phyloP scores from a whole-genome alignment of 163 green algal species.

The Botryococcus braunii region DNA sequence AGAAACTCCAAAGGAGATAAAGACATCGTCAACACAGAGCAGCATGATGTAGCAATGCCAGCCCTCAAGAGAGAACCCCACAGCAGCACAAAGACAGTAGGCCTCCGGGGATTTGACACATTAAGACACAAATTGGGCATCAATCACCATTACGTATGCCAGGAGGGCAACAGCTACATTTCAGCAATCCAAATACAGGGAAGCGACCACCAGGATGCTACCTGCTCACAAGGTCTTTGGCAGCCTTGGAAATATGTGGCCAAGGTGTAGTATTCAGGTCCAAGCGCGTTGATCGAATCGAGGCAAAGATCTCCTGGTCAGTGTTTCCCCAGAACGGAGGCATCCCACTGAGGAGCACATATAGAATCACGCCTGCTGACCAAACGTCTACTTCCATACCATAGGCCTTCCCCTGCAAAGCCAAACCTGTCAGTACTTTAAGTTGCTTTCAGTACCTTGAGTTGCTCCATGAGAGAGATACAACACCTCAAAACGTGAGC shows the following conservation, averaged over 20 bases:
- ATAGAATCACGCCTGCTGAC: slow-evolving; percentile 33
- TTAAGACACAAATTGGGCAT: background rate
- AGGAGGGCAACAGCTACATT: background rate
- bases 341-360: slow-evolving; percentile 56
- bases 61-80: background rate
- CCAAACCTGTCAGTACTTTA: too few species aligned
- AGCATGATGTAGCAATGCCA: background rate
- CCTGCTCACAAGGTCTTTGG: slow-evolving; percentile 23
- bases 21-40: background rate
- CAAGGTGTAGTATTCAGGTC: slow-evolving; percentile 21
- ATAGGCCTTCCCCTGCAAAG: slow-evolving; percentile 10
- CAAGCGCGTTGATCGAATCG: slow-evolving; percentile 11
- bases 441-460: too few species aligned
- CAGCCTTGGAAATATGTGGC: slow-evolving; percentile 16
- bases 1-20: too few species aligned
- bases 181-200: background rate
- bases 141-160: background rate
- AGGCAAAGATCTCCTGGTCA: slow-evolving; percentile 71
- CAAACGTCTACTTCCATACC: slow-evolving; percentile 16
- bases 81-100: background rate
- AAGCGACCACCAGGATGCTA: background rate
- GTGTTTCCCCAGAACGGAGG: slow-evolving; percentile 92
- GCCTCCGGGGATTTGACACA: background rate
- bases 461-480: too few species aligned
- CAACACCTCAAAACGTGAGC: too few species aligned